Evolutionary conservation across 2,329 filamentous ascomycete genomes (phyloP).

Genomic region (Sarocladiaceae sp.): DNA sequence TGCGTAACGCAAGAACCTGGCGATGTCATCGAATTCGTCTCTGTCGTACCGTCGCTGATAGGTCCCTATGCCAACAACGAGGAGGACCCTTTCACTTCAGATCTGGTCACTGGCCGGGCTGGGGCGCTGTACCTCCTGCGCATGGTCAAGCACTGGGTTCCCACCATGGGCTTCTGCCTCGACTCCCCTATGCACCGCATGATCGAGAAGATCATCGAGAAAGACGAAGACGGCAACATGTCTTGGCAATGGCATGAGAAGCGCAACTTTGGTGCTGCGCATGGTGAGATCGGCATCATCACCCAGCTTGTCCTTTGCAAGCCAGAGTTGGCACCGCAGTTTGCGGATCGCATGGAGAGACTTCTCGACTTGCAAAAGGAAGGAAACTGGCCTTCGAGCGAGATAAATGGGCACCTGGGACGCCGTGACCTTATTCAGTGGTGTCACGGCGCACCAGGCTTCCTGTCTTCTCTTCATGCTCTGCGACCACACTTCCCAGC

Average conservation of each 20-base stretch:
- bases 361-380: slow-evolving; percentile 55
- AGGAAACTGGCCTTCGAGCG: slow-evolving; percentile 58
- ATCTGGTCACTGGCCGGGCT: slow-evolving; percentile 61
- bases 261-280: slow-evolving; percentile 57
- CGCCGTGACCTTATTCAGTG: slow-evolving; percentile 50
- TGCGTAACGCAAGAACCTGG: slow-evolving; percentile 32
- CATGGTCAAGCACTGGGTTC: slow-evolving; percentile 52
- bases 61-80: slow-evolving; percentile 17
- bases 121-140: slow-evolving; percentile 63
- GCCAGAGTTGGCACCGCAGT: slow-evolving; percentile 43
- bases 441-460: slow-evolving; percentile 61
- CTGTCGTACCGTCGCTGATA: slow-evolving; percentile 29
- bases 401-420: slow-evolving; percentile 15
- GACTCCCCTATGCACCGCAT: slow-evolving; percentile 51
- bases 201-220: slow-evolving; percentile 51
- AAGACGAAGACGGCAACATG: slow-evolving; percentile 31
- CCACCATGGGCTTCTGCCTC: slow-evolving; percentile 39
- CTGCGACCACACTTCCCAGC: slow-evolving; percentile 50
- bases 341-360: slow-evolving; percentile 46
- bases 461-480: slow-evolving; percentile 51
- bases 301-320: slow-evolving; percentile 60
- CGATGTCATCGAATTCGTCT: slow-evolving; percentile 33
- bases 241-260: slow-evolving; percentile 60
- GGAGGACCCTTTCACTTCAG: slow-evolving; percentile 43
- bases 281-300: slow-evolving; percentile 64